These are phyloP conservation scores for Salvia miltiorrhiza DNA, from an alignment of 257 asterid genomes.

Conservation along the genomic window DNA sequence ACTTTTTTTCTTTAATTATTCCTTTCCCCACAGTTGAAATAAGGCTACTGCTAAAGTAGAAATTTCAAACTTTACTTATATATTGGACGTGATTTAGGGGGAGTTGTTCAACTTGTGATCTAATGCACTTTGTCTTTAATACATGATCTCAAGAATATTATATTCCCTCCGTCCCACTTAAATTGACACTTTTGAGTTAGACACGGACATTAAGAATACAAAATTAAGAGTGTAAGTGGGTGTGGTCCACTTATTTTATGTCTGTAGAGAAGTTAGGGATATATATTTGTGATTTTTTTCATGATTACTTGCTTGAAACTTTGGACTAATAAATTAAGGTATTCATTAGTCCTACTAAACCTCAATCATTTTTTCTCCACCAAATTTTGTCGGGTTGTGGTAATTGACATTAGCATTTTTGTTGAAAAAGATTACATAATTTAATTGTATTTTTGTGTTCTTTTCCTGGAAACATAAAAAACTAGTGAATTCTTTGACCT, in stretches of 20 bases:
- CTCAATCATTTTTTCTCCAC: constrained; percentile 7
- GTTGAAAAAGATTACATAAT: background rate
- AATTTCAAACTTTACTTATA: background rate
- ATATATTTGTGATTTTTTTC: too few relatives aligned
- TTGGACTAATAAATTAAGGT: too few relatives aligned
- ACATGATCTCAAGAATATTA: too few relatives aligned
- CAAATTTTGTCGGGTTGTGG: background rate
- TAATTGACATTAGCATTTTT: background rate
- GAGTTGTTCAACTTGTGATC: background rate
- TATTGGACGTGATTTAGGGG: background rate
- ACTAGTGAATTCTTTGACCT: background rate
- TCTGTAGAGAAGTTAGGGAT: too few relatives aligned
- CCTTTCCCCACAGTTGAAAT: constrained; percentile 21
- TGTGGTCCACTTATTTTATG: too few relatives aligned
- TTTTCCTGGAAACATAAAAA: background rate
- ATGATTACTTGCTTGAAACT: too few relatives aligned
- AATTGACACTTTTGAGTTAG: too few relatives aligned
- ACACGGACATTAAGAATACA: too few relatives aligned
- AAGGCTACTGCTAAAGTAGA: background rate
- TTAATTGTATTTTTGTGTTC: background rate
- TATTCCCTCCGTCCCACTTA: too few relatives aligned
- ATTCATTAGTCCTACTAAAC: constrained; percentile 18
- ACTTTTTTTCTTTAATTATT: constrained; percentile 26
- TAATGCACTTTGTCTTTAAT: too few relatives aligned
- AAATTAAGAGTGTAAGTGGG: too few relatives aligned